These are phyloP conservation scores for Schoenoplectus triqueter DNA, from an alignment of 202 grass and related monocot species.

Conservation along the genomic window DNA sequence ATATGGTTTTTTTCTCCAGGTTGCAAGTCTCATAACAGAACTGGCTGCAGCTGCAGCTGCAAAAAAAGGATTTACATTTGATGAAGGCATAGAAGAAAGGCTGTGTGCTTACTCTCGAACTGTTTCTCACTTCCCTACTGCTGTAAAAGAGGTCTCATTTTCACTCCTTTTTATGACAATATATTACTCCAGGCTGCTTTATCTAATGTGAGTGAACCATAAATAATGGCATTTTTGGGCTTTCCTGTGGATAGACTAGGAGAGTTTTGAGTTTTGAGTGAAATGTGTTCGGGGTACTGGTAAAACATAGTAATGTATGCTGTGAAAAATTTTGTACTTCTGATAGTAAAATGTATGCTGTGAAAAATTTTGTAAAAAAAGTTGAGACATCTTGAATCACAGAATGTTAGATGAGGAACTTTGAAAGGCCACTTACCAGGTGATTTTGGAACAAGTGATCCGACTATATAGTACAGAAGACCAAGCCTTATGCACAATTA, in stretches of 20 bases:
- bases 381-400: neutral
- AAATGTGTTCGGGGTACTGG: neutral
- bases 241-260: neutral
- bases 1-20: slow-evolving; percentile 47
- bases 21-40: slow-evolving; percentile 70
- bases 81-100: slow-evolving; percentile 67
- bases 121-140: slow-evolving; percentile 86
- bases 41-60: slow-evolving; percentile 61
- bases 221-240: neutral
- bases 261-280: neutral
- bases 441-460: neutral
- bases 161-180: neutral
- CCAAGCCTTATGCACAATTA: neutral
- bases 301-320: neutral
- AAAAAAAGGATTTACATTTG: slow-evolving; percentile 66
- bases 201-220: neutral
- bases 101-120: slow-evolving; percentile 84
- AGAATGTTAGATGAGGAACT: neutral
- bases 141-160: slow-evolving; percentile 80
- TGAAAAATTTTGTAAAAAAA: neutral
- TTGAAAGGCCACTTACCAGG: neutral
- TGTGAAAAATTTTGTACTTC: neutral
- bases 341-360: slow-evolving; percentile 6
- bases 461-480: neutral
- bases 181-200: neutral